Percentiles rank a stretch among this genome's conserved stretches.
Conservation (phyloP, 352 stramenopile species). For the Thraustochytrium striatum region DNA sequence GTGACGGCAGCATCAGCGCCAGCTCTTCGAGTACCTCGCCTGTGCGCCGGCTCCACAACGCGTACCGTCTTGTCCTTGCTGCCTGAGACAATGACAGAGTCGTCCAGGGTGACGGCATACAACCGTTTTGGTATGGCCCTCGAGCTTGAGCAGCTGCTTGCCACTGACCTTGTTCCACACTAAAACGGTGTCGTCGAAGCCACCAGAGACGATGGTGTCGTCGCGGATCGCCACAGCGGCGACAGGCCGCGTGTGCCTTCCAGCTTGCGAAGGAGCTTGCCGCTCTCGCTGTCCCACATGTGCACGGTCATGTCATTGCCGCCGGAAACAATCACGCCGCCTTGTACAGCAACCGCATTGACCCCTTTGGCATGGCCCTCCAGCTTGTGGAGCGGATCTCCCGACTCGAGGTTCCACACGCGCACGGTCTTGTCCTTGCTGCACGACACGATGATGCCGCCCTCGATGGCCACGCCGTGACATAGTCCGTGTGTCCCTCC, state of each 20-base stretch:
- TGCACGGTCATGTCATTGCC: no score
- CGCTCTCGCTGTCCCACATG: no score
- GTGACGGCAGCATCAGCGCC: no score
- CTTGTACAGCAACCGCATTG: no score
- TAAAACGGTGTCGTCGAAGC: neutral
- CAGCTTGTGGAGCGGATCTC: neutral
- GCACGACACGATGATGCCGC: neutral
- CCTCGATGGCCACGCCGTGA: neutral
- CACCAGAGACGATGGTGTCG: neutral
- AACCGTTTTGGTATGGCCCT: slow-evolving; percentile 3
- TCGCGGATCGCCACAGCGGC: neutral
- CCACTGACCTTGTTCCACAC: neutral
- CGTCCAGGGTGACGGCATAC: no score
- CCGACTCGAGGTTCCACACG: neutral
- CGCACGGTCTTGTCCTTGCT: neutral
- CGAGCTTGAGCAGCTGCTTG: neutral
- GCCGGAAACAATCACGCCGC: no score
- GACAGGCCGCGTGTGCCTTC: no score
- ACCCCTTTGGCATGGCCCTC: neutral
- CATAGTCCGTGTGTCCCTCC: neutral
- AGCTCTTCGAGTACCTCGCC: no score
- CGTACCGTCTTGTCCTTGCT: no score
- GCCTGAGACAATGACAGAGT: no score
- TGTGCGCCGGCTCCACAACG: no score
- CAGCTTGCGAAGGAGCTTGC: no score